These are phyloP conservation scores for Helotiales sp. DNA, from an alignment of 2,329 filamentous ascomycete species.

Conservation along the genomic window DNA sequence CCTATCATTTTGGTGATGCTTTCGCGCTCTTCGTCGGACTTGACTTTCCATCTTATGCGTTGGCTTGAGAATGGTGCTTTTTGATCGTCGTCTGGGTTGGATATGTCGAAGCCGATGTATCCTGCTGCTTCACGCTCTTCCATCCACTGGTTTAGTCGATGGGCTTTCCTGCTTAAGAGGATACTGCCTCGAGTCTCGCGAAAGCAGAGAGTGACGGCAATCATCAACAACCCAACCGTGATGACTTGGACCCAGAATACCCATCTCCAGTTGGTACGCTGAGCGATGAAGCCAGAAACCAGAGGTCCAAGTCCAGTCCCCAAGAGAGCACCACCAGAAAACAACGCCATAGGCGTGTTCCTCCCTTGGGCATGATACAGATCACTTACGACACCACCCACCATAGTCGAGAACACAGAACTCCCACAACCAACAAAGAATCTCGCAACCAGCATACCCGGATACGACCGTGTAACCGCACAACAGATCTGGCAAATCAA, in stretches of 20 bases:
- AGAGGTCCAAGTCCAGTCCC: slow-evolving; percentile 81
- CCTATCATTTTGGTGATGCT: slow-evolving; percentile 68
- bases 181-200: slow-evolving; percentile 82
- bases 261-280: slow-evolving; percentile 76
- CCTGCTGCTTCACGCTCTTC: slow-evolving; percentile 61
- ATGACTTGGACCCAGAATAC: slow-evolving; percentile 87
- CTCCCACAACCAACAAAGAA: slow-evolving; percentile 78
- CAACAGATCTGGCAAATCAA: slow-evolving; percentile 71
- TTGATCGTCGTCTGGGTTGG: slow-evolving; percentile 20
- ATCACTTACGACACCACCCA: slow-evolving; percentile 89
- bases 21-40: slow-evolving; percentile 73
- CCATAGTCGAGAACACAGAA: slow-evolving; percentile 81
- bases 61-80: slow-evolving; percentile 35
- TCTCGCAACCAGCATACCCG: slow-evolving; percentile 72
- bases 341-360: slow-evolving; percentile 88
- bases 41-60: slow-evolving; percentile 77
- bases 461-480: slow-evolving; percentile 67
- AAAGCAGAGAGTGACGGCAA: slow-evolving; percentile 68
- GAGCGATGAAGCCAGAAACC: slow-evolving; percentile 66
- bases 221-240: slow-evolving; percentile 60
- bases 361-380: slow-evolving; percentile 76
- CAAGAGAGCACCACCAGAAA: slow-evolving; percentile 74
- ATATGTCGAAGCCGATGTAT: slow-evolving; percentile 53
- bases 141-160: slow-evolving; percentile 75
- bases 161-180: slow-evolving; percentile 73